phyloP scores from a whole-genome alignment of 345 rosid genomes.

The Triadica sebifera region DNA sequence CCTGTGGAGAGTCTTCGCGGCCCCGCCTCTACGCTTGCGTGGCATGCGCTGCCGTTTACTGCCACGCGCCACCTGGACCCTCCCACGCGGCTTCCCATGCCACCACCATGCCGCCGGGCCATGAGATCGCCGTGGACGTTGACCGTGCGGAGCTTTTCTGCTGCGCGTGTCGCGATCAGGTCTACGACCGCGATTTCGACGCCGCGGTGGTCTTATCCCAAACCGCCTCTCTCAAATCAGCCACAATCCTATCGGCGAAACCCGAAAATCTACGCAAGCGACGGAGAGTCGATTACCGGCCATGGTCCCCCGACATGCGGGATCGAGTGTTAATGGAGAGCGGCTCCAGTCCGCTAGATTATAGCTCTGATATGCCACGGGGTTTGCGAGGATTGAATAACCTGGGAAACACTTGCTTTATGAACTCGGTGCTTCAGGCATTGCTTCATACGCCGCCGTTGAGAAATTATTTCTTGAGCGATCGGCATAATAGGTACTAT shows the following conservation, averaged over 20 bases:
- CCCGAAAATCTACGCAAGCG: conserved; percentile 49
- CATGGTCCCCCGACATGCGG: conserved; percentile 50
- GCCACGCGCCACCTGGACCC: conserved; percentile 46
- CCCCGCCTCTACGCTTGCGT: conserved; percentile 64
- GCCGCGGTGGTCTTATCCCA: conserved; percentile 54
- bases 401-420: conserved; percentile 83
- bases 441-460: conserved; percentile 84
- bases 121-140: conserved; percentile 68
- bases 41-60: conserved; percentile 64
- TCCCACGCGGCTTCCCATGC: conserved; percentile 65
- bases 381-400: conserved; percentile 88
- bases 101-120: conserved; percentile 46
- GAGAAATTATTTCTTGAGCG: conserved; percentile 70
- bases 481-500: conserved; percentile 59
- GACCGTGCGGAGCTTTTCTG: conserved; percentile 93
- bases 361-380: conserved; percentile 38
- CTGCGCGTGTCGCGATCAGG: conserved; percentile 70
- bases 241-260: conserved; percentile 13
- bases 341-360: conserved; percentile 31
- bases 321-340: conserved; percentile 52
- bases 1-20: conserved; percentile 36
- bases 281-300: conserved; percentile 61
- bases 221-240: conserved; percentile 35
- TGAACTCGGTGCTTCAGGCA: conserved; percentile 92
- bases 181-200: conserved; percentile 86